Conservation (phyloP, 192 early-diverging fungal species). For the Lobulomyces angularis region DNA sequence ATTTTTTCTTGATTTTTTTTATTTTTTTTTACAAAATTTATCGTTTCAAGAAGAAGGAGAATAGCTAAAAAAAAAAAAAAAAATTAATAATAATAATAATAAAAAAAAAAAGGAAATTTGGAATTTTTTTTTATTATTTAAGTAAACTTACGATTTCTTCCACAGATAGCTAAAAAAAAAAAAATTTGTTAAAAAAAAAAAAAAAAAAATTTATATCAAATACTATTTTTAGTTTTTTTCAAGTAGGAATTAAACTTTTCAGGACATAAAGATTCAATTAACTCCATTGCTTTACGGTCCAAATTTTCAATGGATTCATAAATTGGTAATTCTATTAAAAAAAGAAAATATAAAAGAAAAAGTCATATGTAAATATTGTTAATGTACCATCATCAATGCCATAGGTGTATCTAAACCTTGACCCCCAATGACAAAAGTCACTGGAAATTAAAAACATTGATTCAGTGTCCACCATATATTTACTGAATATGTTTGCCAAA, state of each 20-base stretch:
- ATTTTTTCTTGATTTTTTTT: background rate
- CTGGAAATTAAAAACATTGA: slow-evolving; percentile 89
- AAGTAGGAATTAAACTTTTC: slow-evolving; percentile 58
- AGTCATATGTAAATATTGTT: background rate
- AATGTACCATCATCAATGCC: slow-evolving; percentile 21
- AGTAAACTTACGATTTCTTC: too few relatives aligned
- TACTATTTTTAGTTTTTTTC: slow-evolving; percentile 65
- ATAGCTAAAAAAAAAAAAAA: too few relatives aligned
- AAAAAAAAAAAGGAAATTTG: too few relatives aligned
- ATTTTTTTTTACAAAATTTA: slow-evolving; percentile 16
- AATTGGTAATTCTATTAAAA: too few relatives aligned
- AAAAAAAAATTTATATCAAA: too few relatives aligned
- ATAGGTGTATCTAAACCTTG: slow-evolving; percentile 71
- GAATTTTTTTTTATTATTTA: background rate
- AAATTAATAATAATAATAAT: too few relatives aligned
- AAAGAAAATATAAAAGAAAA: slow-evolving; percentile 6
- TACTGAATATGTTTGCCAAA: slow-evolving; percentile 62
- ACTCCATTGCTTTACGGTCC: slow-evolving; percentile 70
- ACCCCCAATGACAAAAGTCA: slow-evolving; percentile 97
- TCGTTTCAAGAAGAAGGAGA: slow-evolving; percentile 60
- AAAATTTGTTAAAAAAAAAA: too few relatives aligned
- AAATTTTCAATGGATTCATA: slow-evolving; percentile 63
- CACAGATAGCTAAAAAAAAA: too few relatives aligned
- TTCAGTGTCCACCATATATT: slow-evolving; percentile 53
- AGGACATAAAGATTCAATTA: slow-evolving; percentile 53